These are phyloP conservation scores for Exobasidium cylindrosporum DNA, from an alignment of 1,284 basidiomycete genomes.

Conservation along the genomic window DNA sequence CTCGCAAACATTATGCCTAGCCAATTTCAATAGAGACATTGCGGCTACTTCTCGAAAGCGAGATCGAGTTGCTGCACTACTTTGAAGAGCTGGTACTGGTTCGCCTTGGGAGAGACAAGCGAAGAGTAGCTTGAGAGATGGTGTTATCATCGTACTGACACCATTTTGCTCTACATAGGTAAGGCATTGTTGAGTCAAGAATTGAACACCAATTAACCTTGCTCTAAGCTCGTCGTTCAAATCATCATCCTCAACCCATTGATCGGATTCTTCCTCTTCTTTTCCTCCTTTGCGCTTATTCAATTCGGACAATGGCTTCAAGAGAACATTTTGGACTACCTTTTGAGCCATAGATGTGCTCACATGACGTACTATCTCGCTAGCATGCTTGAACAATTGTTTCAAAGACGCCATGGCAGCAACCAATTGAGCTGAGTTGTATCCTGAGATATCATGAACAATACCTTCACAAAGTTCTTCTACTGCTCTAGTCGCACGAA, in stretches of 20 bases:
- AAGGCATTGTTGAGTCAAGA: constrained; percentile 37
- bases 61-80: constrained; percentile 34
- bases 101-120: constrained; percentile 31
- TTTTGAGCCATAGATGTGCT: constrained; percentile 75
- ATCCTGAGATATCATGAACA: constrained; percentile 61
- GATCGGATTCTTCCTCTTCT: constrained; percentile 21
- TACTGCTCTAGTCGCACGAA: constrained; percentile 23
- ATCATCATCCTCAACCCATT: constrained; percentile 38
- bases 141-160: constrained; percentile 27
- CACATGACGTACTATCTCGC: constrained; percentile 71
- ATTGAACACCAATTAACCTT: constrained; percentile 31
- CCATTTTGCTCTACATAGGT: constrained; percentile 23
- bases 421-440: constrained; percentile 63
- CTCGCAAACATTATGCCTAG: constrained; percentile 49
- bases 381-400: constrained; percentile 70
- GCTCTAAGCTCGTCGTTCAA: constrained; percentile 27
- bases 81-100: constrained; percentile 33
- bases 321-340: constrained; percentile 59
- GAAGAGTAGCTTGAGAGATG: constrained; percentile 41
- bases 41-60: constrained; percentile 76
- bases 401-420: constrained; percentile 70
- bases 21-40: constrained; percentile 75
- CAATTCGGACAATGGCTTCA: constrained; percentile 28
- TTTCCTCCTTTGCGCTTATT: constrained; percentile 9
- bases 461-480: constrained; percentile 61